Evolutionary conservation across 768 basidiomycete genomes (phyloP).

Genomic region (Albatrellus ellisii): DNA sequence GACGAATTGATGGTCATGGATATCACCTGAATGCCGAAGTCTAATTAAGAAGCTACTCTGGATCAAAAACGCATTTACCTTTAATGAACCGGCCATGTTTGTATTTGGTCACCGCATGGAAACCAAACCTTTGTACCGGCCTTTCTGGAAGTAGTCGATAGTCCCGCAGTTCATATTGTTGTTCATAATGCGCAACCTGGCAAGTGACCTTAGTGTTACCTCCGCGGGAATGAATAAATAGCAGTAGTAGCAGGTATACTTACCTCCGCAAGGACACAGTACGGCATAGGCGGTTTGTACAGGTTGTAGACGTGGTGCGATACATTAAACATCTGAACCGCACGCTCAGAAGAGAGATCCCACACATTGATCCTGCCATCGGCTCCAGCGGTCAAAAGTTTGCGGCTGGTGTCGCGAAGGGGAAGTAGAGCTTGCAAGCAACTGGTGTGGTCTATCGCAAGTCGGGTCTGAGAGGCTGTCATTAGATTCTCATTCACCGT

Average conservation of each 20-base stretch:
- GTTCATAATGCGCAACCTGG: constrained; percentile 36
- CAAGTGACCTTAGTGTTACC: neutral
- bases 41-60: neutral
- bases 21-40: constrained; percentile 13
- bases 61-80: constrained; percentile 20
- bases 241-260: constrained; percentile 2
- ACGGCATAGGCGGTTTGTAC: constrained; percentile 25
- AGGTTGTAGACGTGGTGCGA: constrained; percentile 33
- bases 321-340: constrained; percentile 25
- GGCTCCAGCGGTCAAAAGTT: constrained; percentile 33
- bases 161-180: constrained; percentile 40
- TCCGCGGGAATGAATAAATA: constrained; percentile 1
- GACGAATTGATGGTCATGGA: constrained; percentile 21
- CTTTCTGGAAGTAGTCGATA: constrained; percentile 24
- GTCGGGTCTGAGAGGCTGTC: constrained; percentile 18
- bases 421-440: constrained; percentile 30
- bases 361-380: constrained; percentile 32
- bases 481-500: constrained; percentile 22
- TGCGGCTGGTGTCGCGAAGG: constrained; percentile 31
- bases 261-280: constrained; percentile 33
- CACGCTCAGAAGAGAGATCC: constrained; percentile 34
- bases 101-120: constrained; percentile 19
- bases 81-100: constrained; percentile 31
- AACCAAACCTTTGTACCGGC: constrained; percentile 33
- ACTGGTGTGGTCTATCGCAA: constrained; percentile 31